A percentile compares a stretch with the other conserved stretches of the same genome.
phyloP scores from a whole-genome alignment of 345 rosid genomes.

The Gossypium anomalum region DNA sequence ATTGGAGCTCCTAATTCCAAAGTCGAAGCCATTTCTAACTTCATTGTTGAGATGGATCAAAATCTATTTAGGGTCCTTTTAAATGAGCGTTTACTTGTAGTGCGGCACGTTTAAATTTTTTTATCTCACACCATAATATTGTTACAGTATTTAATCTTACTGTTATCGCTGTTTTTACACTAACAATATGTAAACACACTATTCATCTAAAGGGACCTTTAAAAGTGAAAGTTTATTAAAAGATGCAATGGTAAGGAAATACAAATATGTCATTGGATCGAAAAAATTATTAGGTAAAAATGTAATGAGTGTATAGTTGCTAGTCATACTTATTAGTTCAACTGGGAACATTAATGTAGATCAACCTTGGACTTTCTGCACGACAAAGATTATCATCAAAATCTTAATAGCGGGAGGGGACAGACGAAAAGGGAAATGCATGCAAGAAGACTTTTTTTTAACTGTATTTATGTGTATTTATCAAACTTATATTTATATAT shows the following conservation, averaged over 20 bases:
- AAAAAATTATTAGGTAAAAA: background rate
- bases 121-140: no score
- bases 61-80: no score
- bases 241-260: background rate
- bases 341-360: background rate
- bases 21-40: no score
- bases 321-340: background rate
- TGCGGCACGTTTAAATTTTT: no score
- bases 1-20: no score
- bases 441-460: no score
- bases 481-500: no score
- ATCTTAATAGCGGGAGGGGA: background rate
- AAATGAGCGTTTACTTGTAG: rapidly evolving
- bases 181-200: no score
- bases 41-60: no score
- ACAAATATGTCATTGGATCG: background rate
- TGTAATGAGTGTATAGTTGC: background rate
- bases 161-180: rapidly evolving
- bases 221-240: background rate
- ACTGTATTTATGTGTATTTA: no score
- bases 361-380: slow-evolving; percentile 1
- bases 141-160: no score
- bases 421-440: no score
- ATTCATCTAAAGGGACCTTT: background rate
- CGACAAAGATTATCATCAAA: background rate